Evolutionary conservation across 768 basidiomycete genomes (phyloP).

Genomic region (Leccinum sublutescens): DNA sequence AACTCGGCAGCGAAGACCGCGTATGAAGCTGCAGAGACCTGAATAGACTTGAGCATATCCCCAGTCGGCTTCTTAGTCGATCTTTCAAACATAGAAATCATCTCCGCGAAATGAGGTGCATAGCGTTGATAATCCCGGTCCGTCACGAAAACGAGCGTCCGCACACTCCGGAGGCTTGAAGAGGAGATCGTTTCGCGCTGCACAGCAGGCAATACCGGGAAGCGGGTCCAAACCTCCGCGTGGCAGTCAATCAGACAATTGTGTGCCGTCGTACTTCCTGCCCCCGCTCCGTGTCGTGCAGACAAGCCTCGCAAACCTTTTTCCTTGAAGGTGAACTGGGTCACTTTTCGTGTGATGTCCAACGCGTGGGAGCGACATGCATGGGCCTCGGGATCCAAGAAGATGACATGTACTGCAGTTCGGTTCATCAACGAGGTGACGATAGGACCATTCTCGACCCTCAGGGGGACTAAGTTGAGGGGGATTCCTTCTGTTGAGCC

Average conservation of each 20-base stretch:
- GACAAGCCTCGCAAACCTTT: conserved; percentile 29
- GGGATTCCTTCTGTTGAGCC: conserved; percentile 48
- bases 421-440: conserved; percentile 48
- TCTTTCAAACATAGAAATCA: conserved; percentile 47
- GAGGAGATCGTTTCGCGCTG: conserved; percentile 42
- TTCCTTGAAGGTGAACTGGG: conserved; percentile 55
- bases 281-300: conserved; percentile 5
- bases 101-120: conserved; percentile 41
- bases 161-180: conserved; percentile 32
- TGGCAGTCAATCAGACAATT: conserved; percentile 57
- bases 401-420: conserved; percentile 42
- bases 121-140: conserved; percentile 37
- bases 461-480: conserved; percentile 33
- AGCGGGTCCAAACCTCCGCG: conserved; percentile 57
- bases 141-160: conserved; percentile 45
- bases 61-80: conserved; percentile 52
- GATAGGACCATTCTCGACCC: conserved; percentile 19
- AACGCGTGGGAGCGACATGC: conserved; percentile 43
- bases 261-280: conserved; percentile 31
- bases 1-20: conserved; percentile 24
- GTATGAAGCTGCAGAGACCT: conserved; percentile 34
- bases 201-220: conserved; percentile 55
- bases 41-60: conserved; percentile 39
- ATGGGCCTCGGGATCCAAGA: conserved; percentile 34
- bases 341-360: conserved; percentile 53